Percentiles rank a stretch among this genome's conserved stretches.
Conservation (phyloP, 2,329 filamentous ascomycete genomes). For the Whalleya microplaca region DNA sequence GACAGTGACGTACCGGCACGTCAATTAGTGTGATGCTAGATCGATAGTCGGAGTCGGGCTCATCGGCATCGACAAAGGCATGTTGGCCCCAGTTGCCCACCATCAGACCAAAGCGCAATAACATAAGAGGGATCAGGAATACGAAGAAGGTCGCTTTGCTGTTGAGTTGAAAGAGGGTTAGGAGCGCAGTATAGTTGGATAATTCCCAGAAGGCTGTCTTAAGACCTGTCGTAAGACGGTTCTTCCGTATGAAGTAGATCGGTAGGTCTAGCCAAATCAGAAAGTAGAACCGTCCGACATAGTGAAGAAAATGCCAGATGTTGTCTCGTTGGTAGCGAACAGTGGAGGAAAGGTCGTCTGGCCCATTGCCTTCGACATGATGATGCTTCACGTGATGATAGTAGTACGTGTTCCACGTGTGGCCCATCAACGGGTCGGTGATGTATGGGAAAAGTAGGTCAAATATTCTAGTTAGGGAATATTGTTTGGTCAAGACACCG, state of each 20-base stretch:
- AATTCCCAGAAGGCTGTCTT: slow-evolving; percentile 66
- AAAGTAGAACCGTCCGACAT: slow-evolving; percentile 74
- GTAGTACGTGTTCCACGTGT: slow-evolving; percentile 84
- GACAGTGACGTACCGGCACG: slow-evolving; percentile 64
- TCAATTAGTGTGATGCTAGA: slow-evolving; percentile 82
- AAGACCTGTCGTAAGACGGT: slow-evolving; percentile 56
- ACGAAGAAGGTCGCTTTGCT: slow-evolving; percentile 64
- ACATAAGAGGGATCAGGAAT: slow-evolving; percentile 66
- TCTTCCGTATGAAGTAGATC: slow-evolving; percentile 69
- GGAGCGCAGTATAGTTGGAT: slow-evolving; percentile 56
- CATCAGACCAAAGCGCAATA: slow-evolving; percentile 75
- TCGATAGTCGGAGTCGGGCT: slow-evolving; percentile 77
- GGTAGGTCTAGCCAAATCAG: slow-evolving; percentile 77
- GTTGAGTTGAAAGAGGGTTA: slow-evolving; percentile 55
- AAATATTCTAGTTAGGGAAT: slow-evolving; percentile 47
- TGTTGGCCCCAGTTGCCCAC: slow-evolving; percentile 86
- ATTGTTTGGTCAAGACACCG: slow-evolving; percentile 64
- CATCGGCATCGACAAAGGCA: slow-evolving; percentile 74
- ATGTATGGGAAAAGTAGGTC: slow-evolving; percentile 74
- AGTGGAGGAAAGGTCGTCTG: slow-evolving; percentile 75
- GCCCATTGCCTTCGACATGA: slow-evolving; percentile 80
- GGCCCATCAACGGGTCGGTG: slow-evolving; percentile 75
- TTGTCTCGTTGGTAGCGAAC: slow-evolving; percentile 77
- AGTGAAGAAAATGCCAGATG: slow-evolving; percentile 67
- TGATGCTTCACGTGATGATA: slow-evolving; percentile 89